A percentile compares a stretch with the other conserved stretches of the same genome.
Evolutionary conservation across 75 land plant genomes (phyloP).

Genomic region (Larix kaempferi): DNA sequence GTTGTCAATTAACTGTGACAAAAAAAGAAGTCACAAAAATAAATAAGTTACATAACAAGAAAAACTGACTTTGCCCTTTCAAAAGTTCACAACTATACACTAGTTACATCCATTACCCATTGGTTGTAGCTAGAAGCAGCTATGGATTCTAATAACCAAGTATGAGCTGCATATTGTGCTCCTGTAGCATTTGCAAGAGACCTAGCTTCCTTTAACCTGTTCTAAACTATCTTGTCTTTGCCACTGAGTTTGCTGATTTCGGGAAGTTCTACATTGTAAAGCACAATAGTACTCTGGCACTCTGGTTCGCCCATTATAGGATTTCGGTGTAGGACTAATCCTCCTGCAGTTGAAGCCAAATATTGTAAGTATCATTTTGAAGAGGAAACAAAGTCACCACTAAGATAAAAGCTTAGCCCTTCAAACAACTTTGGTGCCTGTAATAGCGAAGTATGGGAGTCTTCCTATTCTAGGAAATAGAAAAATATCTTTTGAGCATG

Average conservation of each 20-base stretch:
- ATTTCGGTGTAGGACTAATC: conserved; percentile 26
- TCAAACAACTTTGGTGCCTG: conserved; percentile 63
- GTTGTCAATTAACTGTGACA: too few relatives aligned
- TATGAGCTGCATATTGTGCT: conserved; percentile 35
- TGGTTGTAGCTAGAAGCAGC: conserved; percentile 42
- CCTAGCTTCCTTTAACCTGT: conserved; percentile 39
- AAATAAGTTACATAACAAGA: too few relatives aligned
- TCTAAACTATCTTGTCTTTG: conserved; percentile 7
- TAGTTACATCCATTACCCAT: background rate
- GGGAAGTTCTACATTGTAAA: conserved; percentile 13
- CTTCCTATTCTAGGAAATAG: background rate
- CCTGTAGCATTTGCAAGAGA: conserved; percentile 24
- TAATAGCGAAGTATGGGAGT: background rate
- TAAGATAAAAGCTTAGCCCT: conserved; percentile 52
- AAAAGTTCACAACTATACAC: too few relatives aligned
- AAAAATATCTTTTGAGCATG: too few relatives aligned
- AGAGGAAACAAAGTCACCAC: conserved; percentile 35
- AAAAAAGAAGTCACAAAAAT: too few relatives aligned
- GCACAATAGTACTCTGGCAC: background rate
- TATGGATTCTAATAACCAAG: conserved; percentile 54
- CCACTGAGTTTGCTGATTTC: background rate
- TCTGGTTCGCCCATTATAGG: conserved; percentile 12
- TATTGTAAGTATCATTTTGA: conserved; percentile 54
- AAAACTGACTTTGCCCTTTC: too few relatives aligned
- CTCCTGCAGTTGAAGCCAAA: conserved; percentile 56